Base-by-base conservation (phyloP, 2,329 filamentous ascomycete genomes). In the Penicillium janthinellum region DNA sequence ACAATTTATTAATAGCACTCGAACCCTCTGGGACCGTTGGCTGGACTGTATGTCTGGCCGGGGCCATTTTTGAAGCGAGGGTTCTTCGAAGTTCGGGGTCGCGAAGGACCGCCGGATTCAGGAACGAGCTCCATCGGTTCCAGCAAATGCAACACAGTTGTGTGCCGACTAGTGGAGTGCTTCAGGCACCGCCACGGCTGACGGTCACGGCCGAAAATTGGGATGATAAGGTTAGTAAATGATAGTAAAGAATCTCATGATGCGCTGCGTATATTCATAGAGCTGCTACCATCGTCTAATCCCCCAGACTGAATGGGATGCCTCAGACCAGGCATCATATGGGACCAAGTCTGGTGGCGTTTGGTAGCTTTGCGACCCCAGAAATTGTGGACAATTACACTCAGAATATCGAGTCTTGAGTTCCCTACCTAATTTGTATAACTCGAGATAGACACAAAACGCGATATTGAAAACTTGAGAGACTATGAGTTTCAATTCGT, bases 31-130 rank as follows among this genome's bases (percentile, higher is more conserved):
- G 47, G 47, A 49, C 45, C 45, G 28, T 20, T 48, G 45, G 44
- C 49, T 50, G 39, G 56, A 54, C 47, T 31, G 59, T 52, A 52
- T 64, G 55, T 61, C 47, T 50, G 47, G 48, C 37, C 35, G 25
- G 51, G 53, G 65, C 60, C 62, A 60, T 48, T 59, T 38, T 42
- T 55, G 59, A 53, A 54, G 49, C 2, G 37, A 28, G 22, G 42
- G 42, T 45, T 28, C 44, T 22, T 14, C n/a, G n/a, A n/a, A n/a
- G n/a, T n/a, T n/a, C 31, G 20, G 25, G 35, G 44, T 47, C 55
- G 54, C 47, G 35, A 52, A 52, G 15, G 34, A 31, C 22, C 34
- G 44, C 41, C 56, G 44, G 56, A 49, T 50, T 37, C 57, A 59
- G 57, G 57, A 42, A 59, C 51, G 28, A 55, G 51, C 42, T 53